phyloP scores from a whole-genome alignment of 306 rosid species.

The Hylodesmum podocarpum region DNA sequence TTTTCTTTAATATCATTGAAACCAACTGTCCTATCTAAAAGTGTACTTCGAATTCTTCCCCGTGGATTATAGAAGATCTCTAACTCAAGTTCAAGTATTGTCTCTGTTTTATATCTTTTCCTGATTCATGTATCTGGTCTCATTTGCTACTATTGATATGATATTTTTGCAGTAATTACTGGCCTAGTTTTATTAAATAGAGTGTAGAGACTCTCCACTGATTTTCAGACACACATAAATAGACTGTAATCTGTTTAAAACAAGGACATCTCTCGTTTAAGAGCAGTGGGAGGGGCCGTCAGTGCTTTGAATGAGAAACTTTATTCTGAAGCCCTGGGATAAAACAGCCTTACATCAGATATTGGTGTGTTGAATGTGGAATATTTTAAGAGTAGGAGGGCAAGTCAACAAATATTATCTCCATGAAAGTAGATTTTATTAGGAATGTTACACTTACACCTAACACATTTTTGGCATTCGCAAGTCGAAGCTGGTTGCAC shows the following conservation, averaged over 20 bases:
- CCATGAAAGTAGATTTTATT: not conserved
- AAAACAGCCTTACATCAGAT: not conserved
- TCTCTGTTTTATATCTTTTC: not conserved
- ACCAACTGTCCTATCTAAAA: not conserved
- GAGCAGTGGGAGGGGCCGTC: not conserved
- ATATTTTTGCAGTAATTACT: not conserved
- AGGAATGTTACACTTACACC: not conserved
- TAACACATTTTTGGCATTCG: not conserved
- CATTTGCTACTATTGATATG: not conserved
- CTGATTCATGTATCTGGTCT: not conserved
- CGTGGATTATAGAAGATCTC: not conserved
- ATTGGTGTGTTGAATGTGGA: not conserved
- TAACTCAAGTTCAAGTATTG: not conserved
- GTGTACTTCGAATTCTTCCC: not conserved
- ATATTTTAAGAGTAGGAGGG: slow-evolving; percentile 5
- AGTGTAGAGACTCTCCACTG: not conserved
- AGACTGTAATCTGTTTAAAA: not conserved
- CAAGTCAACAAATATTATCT: not conserved
- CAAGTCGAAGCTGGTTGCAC: not conserved
- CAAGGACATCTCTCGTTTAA: not conserved
- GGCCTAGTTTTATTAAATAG: not conserved
- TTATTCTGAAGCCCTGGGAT: not conserved
- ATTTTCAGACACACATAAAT: not conserved
- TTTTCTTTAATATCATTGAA: slow-evolving; percentile 20
- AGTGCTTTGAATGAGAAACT: slow-evolving; percentile 6